Base-by-base conservation (phyloP, 2,329 filamentous ascomycete species). In the Ophiostoma himal-ulmi region DNA sequence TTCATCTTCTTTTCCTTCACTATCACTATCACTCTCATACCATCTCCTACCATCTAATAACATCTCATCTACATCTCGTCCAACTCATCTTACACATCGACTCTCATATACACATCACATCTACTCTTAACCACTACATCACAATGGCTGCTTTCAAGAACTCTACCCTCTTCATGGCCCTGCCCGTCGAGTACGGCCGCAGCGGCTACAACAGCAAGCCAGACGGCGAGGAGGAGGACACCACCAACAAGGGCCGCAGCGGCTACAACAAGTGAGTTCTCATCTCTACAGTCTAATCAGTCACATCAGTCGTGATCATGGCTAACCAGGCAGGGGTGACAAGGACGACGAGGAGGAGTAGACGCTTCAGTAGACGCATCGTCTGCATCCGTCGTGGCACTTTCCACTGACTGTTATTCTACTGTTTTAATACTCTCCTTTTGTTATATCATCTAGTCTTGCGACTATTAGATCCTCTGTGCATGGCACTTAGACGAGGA, bases 221-320 rank as follows among this genome's bases (percentile, higher is more conserved):
- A 68, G 78, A 79, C 70, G 44, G 44, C 17, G 78, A 78, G 68
- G 74, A 78, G 36, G 73, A 78, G 48, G 74, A 77, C 72, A 71
- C 71, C 71, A 75, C 77, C 74, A 78, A 80, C 77, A 78, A 80
- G 71, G 82, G 82, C 77, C 82, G 82, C 72, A 81, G 79, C 69
- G 82, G 82, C 73, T 83, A 83, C 79, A 84, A 83, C 80, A 82
- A 77, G 76, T 77, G 34, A 74, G 76, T 73, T 1, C 39, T 17
- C 39, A 44, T n/a, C n/a, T n/a, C n/a, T n/a, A n/a, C n/a, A 17
- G 13, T 10, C 37, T 3, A 30, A 10, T 44, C 22, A 41, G 13
- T 7, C n/a, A 36, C 11, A 36, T n/a, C n/a, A n/a, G n/a, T 26
- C 41, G 36, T 0, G 2, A 37, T 22, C 7, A 30, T 48, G 22